Percentiles rank a stretch among this genome's conserved stretches.
Conservation (phyloP, 139 green algal species). For the Pseudopediastrum boryanum region DNA sequence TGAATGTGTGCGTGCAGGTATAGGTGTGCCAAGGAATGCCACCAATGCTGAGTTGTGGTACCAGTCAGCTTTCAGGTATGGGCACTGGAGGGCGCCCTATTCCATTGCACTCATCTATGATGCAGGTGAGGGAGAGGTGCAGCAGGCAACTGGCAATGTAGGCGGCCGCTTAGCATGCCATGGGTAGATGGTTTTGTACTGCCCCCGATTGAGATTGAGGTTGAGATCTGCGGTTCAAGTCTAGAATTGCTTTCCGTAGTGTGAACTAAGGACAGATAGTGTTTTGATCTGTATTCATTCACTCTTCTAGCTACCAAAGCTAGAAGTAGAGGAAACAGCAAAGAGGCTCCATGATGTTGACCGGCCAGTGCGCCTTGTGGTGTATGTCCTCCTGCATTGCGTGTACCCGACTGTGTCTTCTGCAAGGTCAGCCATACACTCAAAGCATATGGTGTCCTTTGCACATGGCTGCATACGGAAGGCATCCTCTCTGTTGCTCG, state of each 20-base stretch:
- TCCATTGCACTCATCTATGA: slow-evolving; percentile 44
- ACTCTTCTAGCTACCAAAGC: too few relatives aligned
- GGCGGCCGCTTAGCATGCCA: neutral
- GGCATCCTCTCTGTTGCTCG: too few relatives aligned
- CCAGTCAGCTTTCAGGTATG: slow-evolving; percentile 28
- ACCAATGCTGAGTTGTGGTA: slow-evolving; percentile 45
- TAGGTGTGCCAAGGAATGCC: slow-evolving; percentile 25
- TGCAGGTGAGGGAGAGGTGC: slow-evolving; percentile 9
- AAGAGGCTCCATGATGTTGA: too few relatives aligned
- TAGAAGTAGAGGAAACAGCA: too few relatives aligned
- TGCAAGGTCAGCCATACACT: too few relatives aligned
- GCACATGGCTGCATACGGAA: too few relatives aligned
- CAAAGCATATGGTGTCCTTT: too few relatives aligned
- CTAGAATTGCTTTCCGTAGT: neutral
- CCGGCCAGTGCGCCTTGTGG: too few relatives aligned
- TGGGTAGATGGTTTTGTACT: neutral
- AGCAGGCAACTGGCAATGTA: neutral
- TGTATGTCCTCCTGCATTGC: too few relatives aligned
- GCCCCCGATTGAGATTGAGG: neutral
- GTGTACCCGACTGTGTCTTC: too few relatives aligned
- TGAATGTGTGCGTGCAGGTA: neutral
- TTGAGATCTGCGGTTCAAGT: neutral
- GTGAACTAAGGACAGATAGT: neutral
- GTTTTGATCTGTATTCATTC: too few relatives aligned
- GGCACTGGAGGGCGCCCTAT: slow-evolving; percentile 51